Base-by-base conservation (phyloP, 768 basidiomycete genomes). In the Phanerochaete carnosa region DNA sequence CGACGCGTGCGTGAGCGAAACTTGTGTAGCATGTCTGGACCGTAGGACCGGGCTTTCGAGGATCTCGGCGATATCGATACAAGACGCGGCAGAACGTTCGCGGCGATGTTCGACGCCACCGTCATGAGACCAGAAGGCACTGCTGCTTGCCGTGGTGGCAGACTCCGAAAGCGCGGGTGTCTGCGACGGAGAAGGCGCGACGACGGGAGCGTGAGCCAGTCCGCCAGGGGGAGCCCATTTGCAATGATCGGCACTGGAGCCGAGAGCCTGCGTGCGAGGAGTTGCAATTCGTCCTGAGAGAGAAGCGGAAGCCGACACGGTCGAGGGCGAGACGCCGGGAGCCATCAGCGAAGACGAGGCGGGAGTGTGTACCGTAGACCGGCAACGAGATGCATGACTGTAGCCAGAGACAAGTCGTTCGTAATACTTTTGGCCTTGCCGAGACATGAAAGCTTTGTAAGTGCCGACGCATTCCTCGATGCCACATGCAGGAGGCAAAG, bases 391-490 rank as follows among this genome's bases (percentile, higher is more conserved):
- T 43, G 49, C 60, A 66, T 64, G 49, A 70, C 23, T 26, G 32
- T 47, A 16, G 23, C 55, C 39, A 8, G 29, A 51, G 11, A 55
- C 19, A 33, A 82, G 69, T 12, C 75, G 75, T 57, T 84, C 78
- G 60, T 77, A 84, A 68, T 81, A 84, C 30, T 76, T 71, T 59
- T 75, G 75, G 25, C 74, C 72, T 64, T 76, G 79, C 54, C 79
- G 75, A 56, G 79, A 73, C 84, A 84, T 85, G 64, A 79, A 76
- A 52, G 74, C 71, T 61, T 74, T 75, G 67, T 87, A 86, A 9
- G 80, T 78, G 23, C 82, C 83, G 59, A 79, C 75, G 46, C 74
- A 76, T 67, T 86, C 83, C 61, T 80, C 76, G 45, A 83, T 74
- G 45, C 79, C 79, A 32, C 68, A 58, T 22, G 78, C 73, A 59